Evolutionary conservation across 257 asterid species (phyloP).

Genomic region (Ligustrum vulgare): DNA sequence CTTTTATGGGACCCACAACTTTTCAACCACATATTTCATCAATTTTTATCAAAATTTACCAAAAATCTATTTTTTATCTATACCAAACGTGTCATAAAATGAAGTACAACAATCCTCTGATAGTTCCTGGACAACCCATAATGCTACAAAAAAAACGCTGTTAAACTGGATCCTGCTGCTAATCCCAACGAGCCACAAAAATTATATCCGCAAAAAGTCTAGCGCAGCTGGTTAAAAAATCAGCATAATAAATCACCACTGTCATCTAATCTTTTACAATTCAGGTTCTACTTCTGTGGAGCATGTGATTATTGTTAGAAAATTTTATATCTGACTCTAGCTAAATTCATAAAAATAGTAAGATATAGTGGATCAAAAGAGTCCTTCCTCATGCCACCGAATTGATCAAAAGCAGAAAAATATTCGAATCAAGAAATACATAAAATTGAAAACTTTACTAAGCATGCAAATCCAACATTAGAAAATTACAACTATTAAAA

Average conservation of each 20-base stretch:
- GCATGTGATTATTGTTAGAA: neutral
- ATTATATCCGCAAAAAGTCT: neutral
- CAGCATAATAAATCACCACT: too few relatives aligned
- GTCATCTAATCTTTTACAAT: neutral
- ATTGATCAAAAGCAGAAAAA: neutral
- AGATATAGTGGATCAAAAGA: neutral
- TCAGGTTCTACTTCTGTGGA: neutral
- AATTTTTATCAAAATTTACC: too few relatives aligned
- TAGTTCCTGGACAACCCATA: neutral
- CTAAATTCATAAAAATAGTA: neutral
- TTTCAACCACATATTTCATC: too few relatives aligned
- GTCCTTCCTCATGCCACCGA: conserved; percentile 19
- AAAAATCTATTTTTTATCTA: too few relatives aligned
- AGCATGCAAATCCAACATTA: conserved; percentile 4
- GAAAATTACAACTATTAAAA: neutral
- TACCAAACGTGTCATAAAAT: too few relatives aligned
- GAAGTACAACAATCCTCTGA: neutral
- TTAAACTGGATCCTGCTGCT: neutral
- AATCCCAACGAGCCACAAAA: neutral
- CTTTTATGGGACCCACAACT: too few relatives aligned
- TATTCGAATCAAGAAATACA: neutral
- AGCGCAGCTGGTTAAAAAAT: neutral
- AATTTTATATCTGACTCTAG: neutral
- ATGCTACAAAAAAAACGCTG: neutral
- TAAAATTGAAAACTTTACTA: neutral